These are phyloP conservation scores for Helminthosporium solani DNA, from an alignment of 2,329 filamentous ascomycete genomes.

Conservation along the genomic window DNA sequence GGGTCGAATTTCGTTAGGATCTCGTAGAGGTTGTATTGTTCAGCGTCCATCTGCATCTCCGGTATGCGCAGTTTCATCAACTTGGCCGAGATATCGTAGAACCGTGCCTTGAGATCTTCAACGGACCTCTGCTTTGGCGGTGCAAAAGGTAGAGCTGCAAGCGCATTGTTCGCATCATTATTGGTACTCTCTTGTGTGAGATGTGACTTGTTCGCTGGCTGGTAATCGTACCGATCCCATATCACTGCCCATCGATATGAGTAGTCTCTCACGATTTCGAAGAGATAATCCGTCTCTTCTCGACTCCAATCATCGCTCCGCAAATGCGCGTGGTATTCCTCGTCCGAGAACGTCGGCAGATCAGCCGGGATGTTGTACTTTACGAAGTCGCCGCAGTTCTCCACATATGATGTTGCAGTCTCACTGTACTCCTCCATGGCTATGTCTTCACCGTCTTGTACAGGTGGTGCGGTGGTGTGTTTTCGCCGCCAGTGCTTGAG, in stretches of 20 bases:
- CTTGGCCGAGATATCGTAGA: conserved; percentile 75
- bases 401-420: conserved; percentile 40
- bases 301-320: conserved; percentile 79
- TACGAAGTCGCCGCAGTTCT: conserved; percentile 64
- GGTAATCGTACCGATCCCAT: conserved; percentile 87
- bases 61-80: conserved; percentile 44
- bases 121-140: conserved; percentile 64
- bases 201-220: conserved; percentile 39
- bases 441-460: conserved; percentile 34
- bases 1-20: conserved; percentile 86
- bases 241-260: conserved; percentile 90
- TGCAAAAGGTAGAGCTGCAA: conserved; percentile 41
- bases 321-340: conserved; percentile 78
- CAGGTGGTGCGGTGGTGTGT: conserved; percentile 33
- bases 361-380: conserved; percentile 85
- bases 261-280: conserved; percentile 72
- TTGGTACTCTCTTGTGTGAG: conserved; percentile 21
- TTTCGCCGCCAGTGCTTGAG: conserved; percentile 80
- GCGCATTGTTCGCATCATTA: conserved; percentile 20
- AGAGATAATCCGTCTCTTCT: conserved; percentile 90
- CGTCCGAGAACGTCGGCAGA: conserved; percentile 79
- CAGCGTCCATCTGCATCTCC: conserved; percentile 68
- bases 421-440: conserved; percentile 36
- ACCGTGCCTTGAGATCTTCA: conserved; percentile 89
- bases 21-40: conserved; percentile 81